Evolutionary conservation across 306 rosid genomes (phyloP).

Genomic region (Hylodesmum podocarpum): DNA sequence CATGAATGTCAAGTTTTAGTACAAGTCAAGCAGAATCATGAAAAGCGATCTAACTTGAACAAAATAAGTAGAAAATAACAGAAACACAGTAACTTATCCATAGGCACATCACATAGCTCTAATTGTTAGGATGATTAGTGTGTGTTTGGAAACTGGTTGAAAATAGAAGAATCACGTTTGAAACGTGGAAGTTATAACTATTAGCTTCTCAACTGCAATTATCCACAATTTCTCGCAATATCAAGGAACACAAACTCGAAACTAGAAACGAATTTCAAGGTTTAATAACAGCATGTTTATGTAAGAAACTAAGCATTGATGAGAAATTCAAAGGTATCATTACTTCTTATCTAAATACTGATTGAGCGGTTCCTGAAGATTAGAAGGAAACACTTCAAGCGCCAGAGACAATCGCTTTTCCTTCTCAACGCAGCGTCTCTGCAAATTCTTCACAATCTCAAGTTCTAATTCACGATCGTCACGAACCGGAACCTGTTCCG

Average conservation of each 20-base stretch:
- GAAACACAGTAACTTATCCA: not conserved
- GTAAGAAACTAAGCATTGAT: not conserved
- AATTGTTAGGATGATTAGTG: not conserved
- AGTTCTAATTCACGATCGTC: slow-evolving; percentile 94
- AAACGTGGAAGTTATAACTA: too few relatives aligned
- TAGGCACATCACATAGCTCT: not conserved
- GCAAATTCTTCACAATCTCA: slow-evolving; percentile 72
- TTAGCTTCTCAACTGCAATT: not conserved
- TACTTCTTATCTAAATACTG: slow-evolving; percentile 73
- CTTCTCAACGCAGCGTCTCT: slow-evolving; percentile 54
- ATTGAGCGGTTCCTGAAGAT: slow-evolving; percentile 76
- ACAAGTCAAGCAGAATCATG: slow-evolving; percentile 22
- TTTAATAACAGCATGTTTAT: not conserved
- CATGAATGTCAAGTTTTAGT: slow-evolving; percentile 20
- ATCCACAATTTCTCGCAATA: too few relatives aligned
- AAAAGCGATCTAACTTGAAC: not conserved
- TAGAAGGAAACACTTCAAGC: slow-evolving; percentile 74
- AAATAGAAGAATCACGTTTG: too few relatives aligned
- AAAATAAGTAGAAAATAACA: not conserved
- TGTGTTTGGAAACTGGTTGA: too few relatives aligned
- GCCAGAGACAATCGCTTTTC: slow-evolving; percentile 70
- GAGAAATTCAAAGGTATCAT: not conserved
- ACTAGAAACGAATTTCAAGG: too few relatives aligned
- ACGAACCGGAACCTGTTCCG: slow-evolving; percentile 87
- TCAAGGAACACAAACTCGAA: too few relatives aligned